phyloP scores from a whole-genome alignment of 495 filamentous ascomycete species.

The Aspergillus leporis region DNA sequence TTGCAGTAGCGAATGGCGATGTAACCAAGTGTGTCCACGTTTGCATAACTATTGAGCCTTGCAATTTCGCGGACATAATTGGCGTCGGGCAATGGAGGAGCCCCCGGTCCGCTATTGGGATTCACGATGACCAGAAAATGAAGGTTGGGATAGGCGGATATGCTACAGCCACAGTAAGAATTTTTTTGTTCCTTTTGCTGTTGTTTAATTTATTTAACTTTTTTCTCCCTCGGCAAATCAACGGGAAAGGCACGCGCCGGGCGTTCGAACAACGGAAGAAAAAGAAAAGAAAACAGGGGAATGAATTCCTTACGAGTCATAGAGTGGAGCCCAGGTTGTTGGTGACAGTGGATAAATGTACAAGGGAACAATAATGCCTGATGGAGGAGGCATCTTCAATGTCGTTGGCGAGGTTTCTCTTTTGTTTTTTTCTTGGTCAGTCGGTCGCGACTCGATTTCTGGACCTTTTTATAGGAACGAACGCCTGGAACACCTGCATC shows the following conservation, averaged over 20 bases:
- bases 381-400: constrained; percentile 12
- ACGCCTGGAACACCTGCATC: neutral
- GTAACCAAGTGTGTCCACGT: constrained; percentile 21
- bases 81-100: constrained; percentile 11
- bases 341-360: constrained; percentile 22
- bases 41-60: constrained; percentile 15
- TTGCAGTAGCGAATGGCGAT: constrained; percentile 23
- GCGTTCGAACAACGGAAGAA: neutral
- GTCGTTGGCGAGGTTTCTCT: neutral
- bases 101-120: constrained; percentile 22
- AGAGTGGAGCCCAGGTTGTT: constrained; percentile 21
- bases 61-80: constrained; percentile 18
- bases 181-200: neutral
- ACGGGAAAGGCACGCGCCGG: neutral
- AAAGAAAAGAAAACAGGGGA: neutral
- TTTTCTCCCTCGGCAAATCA: neutral
- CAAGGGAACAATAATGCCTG: constrained; percentile 19
- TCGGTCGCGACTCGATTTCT: neutral
- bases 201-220: constrained; percentile 3
- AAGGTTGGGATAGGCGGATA: constrained; percentile 11
- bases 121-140: constrained; percentile 23
- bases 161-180: constrained; percentile 6
- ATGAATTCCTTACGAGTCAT: constrained; percentile 15
- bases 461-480: constrained; percentile 4
- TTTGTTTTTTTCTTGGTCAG: constrained; percentile 1